These are phyloP conservation scores for Clavariopsis aquatica DNA, from an alignment of 495 filamentous ascomycete species.

Conservation along the genomic window DNA sequence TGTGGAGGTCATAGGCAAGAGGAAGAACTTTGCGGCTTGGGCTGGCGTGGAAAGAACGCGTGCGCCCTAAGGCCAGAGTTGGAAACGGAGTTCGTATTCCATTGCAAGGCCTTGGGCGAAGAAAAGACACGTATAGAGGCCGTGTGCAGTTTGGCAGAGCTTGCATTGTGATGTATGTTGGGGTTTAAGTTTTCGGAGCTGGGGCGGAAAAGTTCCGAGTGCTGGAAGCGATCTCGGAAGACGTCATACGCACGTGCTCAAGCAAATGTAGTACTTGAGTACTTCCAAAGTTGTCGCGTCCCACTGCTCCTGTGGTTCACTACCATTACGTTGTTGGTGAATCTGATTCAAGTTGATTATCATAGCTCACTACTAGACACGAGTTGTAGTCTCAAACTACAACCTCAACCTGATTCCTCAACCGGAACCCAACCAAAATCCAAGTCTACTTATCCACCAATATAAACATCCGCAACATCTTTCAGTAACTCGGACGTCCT, in stretches of 20 bases:
- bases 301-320: no score
- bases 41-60: constrained; percentile 30
- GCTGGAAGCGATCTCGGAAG: not conserved
- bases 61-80: not conserved
- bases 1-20: constrained; percentile 32
- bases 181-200: constrained; percentile 3
- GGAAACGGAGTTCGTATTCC: not conserved
- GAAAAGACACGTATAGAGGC: constrained; percentile 16
- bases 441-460: no score
- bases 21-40: constrained; percentile 16
- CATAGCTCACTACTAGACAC: no score
- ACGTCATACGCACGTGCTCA: constrained; percentile 6
- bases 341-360: no score
- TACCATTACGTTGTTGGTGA: no score
- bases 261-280: not conserved
- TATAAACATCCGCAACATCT: constrained; percentile 8
- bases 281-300: no score
- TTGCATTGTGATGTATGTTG: constrained; percentile 17
- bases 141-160: not conserved
- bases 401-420: no score
- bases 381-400: no score
- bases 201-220: constrained; percentile 8
- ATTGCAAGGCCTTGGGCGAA: constrained; percentile 4
- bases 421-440: no score
- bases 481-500: constrained; percentile 12